These are phyloP conservation scores for Eimeria praecox DNA, from an alignment of 169 alveolate species.

Conservation along the genomic window DNA sequence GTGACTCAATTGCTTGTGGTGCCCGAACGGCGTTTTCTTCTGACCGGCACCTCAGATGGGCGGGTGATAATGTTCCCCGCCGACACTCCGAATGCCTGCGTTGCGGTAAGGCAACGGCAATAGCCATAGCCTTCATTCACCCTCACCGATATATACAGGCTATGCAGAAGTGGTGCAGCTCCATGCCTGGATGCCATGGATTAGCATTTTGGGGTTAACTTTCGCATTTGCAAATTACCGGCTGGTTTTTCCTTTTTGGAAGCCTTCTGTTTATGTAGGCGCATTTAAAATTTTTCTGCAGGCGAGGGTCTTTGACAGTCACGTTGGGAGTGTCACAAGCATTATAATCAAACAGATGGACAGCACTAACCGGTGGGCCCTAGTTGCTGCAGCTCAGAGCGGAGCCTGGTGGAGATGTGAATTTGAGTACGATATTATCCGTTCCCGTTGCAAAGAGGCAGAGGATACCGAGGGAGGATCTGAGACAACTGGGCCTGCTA, in stretches of 20 bases:
- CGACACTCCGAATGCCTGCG: constrained; percentile 53
- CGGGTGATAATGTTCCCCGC: constrained; percentile 58
- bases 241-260: neutral
- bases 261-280: too few relatives aligned
- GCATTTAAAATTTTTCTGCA: neutral
- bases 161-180: neutral
- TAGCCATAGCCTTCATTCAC: neutral
- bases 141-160: neutral
- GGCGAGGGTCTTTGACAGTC: constrained; percentile 61
- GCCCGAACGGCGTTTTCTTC: constrained; percentile 8
- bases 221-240: neutral
- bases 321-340: constrained; percentile 26
- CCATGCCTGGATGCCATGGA: neutral
- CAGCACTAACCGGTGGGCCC: constrained; percentile 13
- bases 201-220: neutral
- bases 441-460: constrained; percentile 13
- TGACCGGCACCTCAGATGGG: constrained; percentile 72
- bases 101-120: constrained; percentile 16
- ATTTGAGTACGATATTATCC: constrained; percentile 24
- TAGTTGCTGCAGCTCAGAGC: constrained; percentile 60
- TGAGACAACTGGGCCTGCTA: neutral
- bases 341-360: constrained; percentile 2
- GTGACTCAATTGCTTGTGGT: constrained; percentile 16
- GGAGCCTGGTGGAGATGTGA: constrained; percentile 75
- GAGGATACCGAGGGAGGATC: neutral